Evolutionary conservation across 805 yeast genomes (phyloP).

Genomic region (Starmerella bombicola): DNA sequence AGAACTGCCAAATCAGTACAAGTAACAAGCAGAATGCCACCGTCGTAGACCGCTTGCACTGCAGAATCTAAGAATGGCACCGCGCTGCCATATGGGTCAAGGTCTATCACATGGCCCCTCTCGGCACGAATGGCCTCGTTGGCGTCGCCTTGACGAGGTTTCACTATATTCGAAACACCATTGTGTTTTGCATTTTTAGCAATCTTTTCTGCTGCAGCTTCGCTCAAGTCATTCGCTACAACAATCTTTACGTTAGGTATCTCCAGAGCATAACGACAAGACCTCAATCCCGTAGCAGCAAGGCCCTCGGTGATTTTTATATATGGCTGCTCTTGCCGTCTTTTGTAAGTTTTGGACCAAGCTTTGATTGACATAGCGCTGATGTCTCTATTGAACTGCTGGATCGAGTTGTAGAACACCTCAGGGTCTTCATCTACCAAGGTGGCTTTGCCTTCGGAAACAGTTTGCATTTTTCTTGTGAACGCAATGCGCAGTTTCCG

Average conservation of each 20-base stretch:
- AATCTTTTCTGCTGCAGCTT: constrained; percentile 76
- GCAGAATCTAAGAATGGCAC: constrained; percentile 93
- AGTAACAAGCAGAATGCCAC: constrained; percentile 77
- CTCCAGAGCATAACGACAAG: constrained; percentile 86
- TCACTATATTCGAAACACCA: constrained; percentile 43
- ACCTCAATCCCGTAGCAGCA: constrained; percentile 90
- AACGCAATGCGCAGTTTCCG: too few relatives aligned
- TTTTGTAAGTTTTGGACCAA: constrained; percentile 53
- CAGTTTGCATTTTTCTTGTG: constrained; percentile 13
- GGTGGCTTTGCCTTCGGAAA: constrained; percentile 69
- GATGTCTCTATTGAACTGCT: constrained; percentile 89
- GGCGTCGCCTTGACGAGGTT: constrained; percentile 80
- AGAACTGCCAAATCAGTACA: constrained; percentile 93
- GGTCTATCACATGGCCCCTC: constrained; percentile 71
- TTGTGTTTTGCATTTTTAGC: constrained; percentile 59
- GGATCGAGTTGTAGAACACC: constrained; percentile 93
- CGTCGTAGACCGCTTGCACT: constrained; percentile 66
- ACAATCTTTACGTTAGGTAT: constrained; percentile 61
- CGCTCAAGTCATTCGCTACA: constrained; percentile 80
- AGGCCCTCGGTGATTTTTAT: constrained; percentile 75
- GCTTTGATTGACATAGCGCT: constrained; percentile 77
- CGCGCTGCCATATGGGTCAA: constrained; percentile 97
- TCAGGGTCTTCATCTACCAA: constrained; percentile 72
- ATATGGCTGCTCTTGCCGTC: constrained; percentile 32
- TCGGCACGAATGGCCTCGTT: constrained; percentile 55